Evolutionary conservation across 306 rosid species (phyloP), one percentile per base, ranked within the genome.

Genomic region (Canavalia ensiformis): DNA sequence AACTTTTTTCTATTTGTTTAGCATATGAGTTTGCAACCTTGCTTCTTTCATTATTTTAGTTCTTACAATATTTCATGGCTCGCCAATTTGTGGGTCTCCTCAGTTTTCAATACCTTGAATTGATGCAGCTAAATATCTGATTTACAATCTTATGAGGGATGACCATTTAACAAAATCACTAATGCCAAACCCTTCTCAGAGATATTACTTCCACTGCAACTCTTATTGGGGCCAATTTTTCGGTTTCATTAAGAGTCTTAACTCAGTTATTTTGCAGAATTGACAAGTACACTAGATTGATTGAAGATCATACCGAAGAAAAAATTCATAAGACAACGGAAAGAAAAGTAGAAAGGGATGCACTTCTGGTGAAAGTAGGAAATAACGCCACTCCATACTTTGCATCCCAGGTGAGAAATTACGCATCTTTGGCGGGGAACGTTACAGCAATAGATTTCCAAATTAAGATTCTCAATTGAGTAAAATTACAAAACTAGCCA

Each of bases 181-280:
- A 68, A 51, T 42, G 18, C 28, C 79, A 59, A 52, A 67, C 31
- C 30, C 8, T 45, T 49, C 5, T 3, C 13, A 57, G 5, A 25
- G 9, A 67, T 28, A 34, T 58, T 67, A 35, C 62, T 49, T 78
- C 41, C 64, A 72, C 11, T 66, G 68, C 52, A 79, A 79, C 63
- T 44, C 12, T 35, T 28, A 60, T 10, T 18, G 44, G 64, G 59
- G 35, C 50, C 45, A 9, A 55, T 33, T 46, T 58, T 67, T 57
- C 13, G 25, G 68, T 30, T 67, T 45, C 30, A 12, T 11, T 12
- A 1, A 5, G 25, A 33, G 52, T 33, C 74, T 68, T 30, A 11
- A 37, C 57, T 41, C 52, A 31, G n/a, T 30, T 70, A 50, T 4
- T 31, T 30, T 41, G 50, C n/a, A n/a, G n/a, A n/a, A n/a, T n/a